A percentile compares a stretch with the other conserved stretches of the same genome.
Conservation (phyloP, 345 rosid species). For the Camelina laxa region DNA sequence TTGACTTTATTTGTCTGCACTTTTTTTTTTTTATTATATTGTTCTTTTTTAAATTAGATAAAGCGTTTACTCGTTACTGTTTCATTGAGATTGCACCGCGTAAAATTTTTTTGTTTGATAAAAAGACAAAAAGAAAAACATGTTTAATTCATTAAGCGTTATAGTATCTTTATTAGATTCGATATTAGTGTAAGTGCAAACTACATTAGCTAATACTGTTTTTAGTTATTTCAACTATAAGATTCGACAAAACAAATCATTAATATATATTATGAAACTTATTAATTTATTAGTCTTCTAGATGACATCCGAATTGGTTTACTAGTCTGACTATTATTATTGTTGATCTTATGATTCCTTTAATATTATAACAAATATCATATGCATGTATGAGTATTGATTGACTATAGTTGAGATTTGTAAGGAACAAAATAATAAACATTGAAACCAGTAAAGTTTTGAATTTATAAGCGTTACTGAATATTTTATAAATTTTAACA, state of each 20-base stretch:
- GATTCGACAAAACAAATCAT: background rate
- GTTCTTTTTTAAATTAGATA: background rate
- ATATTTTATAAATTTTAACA: background rate
- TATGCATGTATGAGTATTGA: background rate
- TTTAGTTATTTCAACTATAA: background rate
- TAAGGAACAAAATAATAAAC: background rate
- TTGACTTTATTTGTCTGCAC: constrained; percentile 48
- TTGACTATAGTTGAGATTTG: constrained; percentile 5
- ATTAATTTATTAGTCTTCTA: background rate
- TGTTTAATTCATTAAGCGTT: constrained; percentile 19
- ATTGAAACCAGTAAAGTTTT: background rate
- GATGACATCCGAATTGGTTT: background rate
- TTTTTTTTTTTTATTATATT: constrained; percentile 3
- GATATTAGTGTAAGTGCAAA: background rate
- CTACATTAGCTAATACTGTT: background rate
- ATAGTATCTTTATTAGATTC: constrained; percentile 14
- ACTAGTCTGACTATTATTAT: background rate
- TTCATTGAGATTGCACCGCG: constrained; percentile 45
- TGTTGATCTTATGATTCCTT: background rate
- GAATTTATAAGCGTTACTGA: constrained; percentile 4
- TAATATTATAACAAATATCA: background rate
- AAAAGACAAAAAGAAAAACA: constrained; percentile 27
- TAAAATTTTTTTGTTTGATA: constrained; percentile 32
- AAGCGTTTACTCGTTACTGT: constrained; percentile 40
- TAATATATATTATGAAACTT: background rate